Evolutionary conservation across 129 eudicot species (phyloP).

Genomic region (Lactuca sativa): DNA sequence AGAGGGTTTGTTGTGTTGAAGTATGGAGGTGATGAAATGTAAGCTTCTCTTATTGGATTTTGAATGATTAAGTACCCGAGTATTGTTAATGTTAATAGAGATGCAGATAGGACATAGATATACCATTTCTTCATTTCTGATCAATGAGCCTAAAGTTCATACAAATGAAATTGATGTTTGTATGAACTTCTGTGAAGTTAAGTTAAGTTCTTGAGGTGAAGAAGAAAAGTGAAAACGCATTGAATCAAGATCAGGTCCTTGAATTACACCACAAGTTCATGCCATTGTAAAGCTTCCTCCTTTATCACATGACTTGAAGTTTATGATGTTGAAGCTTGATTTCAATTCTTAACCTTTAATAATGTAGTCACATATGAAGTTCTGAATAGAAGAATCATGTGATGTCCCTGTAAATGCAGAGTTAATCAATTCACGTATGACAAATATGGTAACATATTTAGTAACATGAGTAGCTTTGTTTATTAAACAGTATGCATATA

Average conservation of each 20-base stretch:
- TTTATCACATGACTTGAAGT: conserved; percentile 20
- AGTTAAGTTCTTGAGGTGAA: conserved; percentile 14
- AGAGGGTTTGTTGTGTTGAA: conserved; percentile 79
- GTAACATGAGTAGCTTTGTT: not conserved
- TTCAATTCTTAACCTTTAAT: conserved; percentile 18
- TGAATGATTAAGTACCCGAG: conserved; percentile 52
- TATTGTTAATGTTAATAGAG: conserved; percentile 57
- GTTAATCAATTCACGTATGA: conserved; percentile 13
- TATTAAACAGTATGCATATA: not conserved
- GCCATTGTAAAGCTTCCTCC: conserved; percentile 24
- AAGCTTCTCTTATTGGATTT: conserved; percentile 54
- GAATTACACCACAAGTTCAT: conserved; percentile 17
- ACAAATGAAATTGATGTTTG: conserved; percentile 18
- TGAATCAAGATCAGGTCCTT: conserved; percentile 9
- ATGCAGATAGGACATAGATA: conserved; percentile 51
- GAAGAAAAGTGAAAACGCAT: conserved; percentile 14
- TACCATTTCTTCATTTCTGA: conserved; percentile 94
- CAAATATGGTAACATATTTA: not conserved
- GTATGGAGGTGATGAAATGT: conserved; percentile 43
- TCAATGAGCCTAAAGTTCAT: conserved; percentile 25
- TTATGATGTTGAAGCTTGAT: conserved; percentile 15
- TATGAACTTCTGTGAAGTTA: conserved; percentile 22
- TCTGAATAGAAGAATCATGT: conserved; percentile 6
- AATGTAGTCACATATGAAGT: not conserved
- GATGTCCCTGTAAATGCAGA: conserved; percentile 15